phyloP scores from a whole-genome alignment of 2,329 filamentous ascomycete genomes.

The Sporothrix brunneoviolacea region DNA sequence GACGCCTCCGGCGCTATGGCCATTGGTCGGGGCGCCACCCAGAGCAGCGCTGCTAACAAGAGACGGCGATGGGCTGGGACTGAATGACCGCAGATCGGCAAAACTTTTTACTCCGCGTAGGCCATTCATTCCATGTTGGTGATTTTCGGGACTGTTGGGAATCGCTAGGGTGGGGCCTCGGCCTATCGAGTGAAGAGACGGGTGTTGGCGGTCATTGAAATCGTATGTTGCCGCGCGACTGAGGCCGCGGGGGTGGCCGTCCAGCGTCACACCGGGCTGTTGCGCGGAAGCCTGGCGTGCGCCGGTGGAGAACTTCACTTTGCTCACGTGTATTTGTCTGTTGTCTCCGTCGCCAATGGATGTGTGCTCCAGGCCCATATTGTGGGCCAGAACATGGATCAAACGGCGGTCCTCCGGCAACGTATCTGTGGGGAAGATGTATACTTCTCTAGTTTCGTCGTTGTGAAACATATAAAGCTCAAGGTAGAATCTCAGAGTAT shows the following conservation, averaged over 20 bases:
- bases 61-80: constrained; percentile 84
- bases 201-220: constrained; percentile 62
- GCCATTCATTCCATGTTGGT: constrained; percentile 60
- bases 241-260: constrained; percentile 74
- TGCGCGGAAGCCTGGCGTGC: constrained; percentile 41
- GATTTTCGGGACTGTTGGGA: constrained; percentile 66
- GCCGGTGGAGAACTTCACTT: constrained; percentile 42
- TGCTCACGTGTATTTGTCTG: constrained; percentile 85
- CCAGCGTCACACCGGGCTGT: constrained; percentile 60
- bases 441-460: constrained; percentile 59
- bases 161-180: constrained; percentile 82
- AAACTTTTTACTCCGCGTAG: constrained; percentile 94
- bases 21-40: constrained; percentile 27
- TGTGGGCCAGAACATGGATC: constrained; percentile 90
- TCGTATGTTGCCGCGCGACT: constrained; percentile 97
- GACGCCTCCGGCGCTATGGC: constrained; percentile 23
- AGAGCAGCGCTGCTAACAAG: constrained; percentile 45
- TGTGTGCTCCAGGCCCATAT: constrained; percentile 85
- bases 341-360: constrained; percentile 84
- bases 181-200: constrained; percentile 54
- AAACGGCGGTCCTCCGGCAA: constrained; percentile 79
- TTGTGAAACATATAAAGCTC: constrained; percentile 85
- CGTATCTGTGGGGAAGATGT: constrained; percentile 77
- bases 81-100: constrained; percentile 89
- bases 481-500: constrained; percentile 81